Evolutionary conservation across 306 rosid species (phyloP).

Genomic region (Vicia villosa): DNA sequence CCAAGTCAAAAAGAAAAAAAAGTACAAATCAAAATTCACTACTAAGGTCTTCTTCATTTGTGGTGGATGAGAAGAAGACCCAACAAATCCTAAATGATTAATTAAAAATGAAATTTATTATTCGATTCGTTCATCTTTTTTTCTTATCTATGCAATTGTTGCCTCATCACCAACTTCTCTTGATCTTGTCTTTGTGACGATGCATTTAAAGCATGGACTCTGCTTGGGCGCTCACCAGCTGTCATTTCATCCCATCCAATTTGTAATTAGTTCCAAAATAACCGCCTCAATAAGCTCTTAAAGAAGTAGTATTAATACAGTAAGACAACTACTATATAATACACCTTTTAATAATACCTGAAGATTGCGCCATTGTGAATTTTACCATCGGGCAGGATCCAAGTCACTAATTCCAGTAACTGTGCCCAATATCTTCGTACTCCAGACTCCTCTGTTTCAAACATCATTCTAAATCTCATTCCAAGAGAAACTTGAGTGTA

Average conservation of each 20-base stretch:
- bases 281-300: conserved; percentile 16
- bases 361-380: conserved; percentile 95
- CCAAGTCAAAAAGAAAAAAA: no score
- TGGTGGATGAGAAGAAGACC: no score
- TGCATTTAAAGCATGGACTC: no score
- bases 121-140: no score
- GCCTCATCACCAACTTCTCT: no score
- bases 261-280: conserved; percentile 47
- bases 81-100: no score
- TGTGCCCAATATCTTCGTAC: conserved; percentile 95
- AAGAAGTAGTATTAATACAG: conserved; percentile 5
- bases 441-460: conserved; percentile 99
- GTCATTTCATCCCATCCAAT: conserved; percentile 99
- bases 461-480: conserved; percentile 98
- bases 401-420: conserved; percentile 86
- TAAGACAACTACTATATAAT: conserved; percentile 3
- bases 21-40: no score
- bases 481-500: conserved; percentile 93
- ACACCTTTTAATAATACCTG: conserved; percentile 56
- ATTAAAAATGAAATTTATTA: no score
- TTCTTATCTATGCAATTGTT: no score
- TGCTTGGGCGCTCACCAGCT: conserved; percentile 82
- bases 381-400: conserved; percentile 88
- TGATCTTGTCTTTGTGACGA: no score
- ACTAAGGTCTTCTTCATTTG: no score